Evolutionary conservation across 1,284 basidiomycete genomes (phyloP).

Genomic region (Cryptococcus depauperatus): DNA sequence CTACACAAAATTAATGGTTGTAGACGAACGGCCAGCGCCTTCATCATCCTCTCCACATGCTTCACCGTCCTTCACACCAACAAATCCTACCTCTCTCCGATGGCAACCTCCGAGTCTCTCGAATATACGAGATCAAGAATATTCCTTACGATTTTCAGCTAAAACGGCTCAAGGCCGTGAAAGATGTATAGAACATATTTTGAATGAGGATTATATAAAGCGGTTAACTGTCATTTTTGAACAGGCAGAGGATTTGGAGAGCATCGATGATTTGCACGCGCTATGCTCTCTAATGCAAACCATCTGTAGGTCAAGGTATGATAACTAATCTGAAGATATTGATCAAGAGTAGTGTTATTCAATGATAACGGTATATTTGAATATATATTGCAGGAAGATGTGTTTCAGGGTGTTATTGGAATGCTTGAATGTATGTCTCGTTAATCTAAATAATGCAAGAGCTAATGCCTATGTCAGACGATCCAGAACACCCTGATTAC

Average conservation of each 20-base stretch:
- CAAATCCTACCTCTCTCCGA: too few species aligned
- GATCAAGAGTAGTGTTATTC: conserved; percentile 62
- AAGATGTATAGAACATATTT: conserved; percentile 72
- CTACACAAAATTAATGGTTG: too few species aligned
- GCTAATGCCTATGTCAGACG: conserved; percentile 55
- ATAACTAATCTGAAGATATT: neutral
- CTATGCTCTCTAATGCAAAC: conserved; percentile 90
- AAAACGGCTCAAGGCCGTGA: conserved; percentile 48
- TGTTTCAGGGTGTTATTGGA: conserved; percentile 86
- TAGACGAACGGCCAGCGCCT: too few species aligned
- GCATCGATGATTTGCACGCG: conserved; percentile 76
- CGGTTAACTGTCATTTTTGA: conserved; percentile 73
- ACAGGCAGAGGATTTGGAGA: conserved; percentile 87
- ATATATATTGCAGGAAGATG: conserved; percentile 84
- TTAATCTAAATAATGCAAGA: neutral
- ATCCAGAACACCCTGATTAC: conserved; percentile 88
- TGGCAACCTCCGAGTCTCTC: conserved; percentile 36
- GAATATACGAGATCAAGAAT: conserved; percentile 40
- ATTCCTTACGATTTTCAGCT: conserved; percentile 36
- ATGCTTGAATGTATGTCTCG: conserved; percentile 83
- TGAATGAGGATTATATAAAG: conserved; percentile 71
- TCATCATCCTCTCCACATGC: too few species aligned
- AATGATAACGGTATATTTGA: conserved; percentile 95
- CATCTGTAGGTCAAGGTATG: conserved; percentile 70
- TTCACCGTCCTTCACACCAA: neutral